These are phyloP conservation scores for Cyberlindnera sargentensis DNA, from an alignment of 805 yeast genomes.

Conservation along the genomic window DNA sequence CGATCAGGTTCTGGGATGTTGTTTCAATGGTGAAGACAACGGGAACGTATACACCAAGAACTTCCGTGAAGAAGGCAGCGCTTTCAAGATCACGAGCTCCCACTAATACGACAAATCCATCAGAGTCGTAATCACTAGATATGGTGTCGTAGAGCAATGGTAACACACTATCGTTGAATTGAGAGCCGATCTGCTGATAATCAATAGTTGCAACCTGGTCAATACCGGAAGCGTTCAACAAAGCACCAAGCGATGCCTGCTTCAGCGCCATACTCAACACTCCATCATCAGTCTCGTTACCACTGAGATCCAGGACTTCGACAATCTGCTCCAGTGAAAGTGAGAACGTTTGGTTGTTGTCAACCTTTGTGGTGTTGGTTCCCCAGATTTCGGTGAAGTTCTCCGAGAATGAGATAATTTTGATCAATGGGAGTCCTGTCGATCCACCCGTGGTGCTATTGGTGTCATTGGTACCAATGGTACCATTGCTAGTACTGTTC, in stretches of 20 bases:
- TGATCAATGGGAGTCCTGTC: background rate
- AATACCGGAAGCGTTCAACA: conserved; percentile 5
- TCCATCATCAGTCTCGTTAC: background rate
- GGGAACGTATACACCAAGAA: conserved; percentile 31
- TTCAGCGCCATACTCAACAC: background rate
- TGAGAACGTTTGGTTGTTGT: background rate
- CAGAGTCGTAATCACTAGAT: conserved; percentile 25
- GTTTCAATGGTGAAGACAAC: conserved; percentile 46
- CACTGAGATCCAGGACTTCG: background rate
- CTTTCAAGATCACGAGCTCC: conserved; percentile 45
- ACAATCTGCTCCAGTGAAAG: background rate
- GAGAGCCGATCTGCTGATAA: conserved; percentile 33
- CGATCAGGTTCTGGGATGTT: conserved; percentile 44
- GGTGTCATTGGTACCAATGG: no score
- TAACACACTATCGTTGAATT: conserved; percentile 15
- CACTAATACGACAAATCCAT: conserved; percentile 44
- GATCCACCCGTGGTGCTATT: no score
- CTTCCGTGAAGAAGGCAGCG: conserved; percentile 43
- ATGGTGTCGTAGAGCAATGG: conserved; percentile 30
- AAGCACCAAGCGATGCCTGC: conserved; percentile 1
- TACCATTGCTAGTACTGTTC: no score
- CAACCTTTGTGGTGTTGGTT: background rate
- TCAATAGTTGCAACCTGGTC: conserved; percentile 21
- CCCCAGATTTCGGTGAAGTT: conserved; percentile 10
- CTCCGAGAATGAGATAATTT: conserved; percentile 11